Percentiles rank a stretch among this genome's conserved stretches.
Conservation (phyloP, 257 asterid species). For the Solanum etuberosum region DNA sequence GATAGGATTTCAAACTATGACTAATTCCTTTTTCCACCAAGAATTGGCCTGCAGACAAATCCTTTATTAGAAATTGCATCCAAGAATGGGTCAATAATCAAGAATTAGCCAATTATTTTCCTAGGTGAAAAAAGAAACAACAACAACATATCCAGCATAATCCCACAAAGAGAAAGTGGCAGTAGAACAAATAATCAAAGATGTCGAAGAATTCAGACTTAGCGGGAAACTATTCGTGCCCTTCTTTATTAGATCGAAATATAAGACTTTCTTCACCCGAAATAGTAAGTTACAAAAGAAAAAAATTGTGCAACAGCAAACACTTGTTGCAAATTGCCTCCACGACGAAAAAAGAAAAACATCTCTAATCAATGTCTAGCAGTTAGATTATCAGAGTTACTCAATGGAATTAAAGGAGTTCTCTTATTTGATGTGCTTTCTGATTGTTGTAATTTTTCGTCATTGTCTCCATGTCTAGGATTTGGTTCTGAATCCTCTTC, state of each 20-base stretch:
- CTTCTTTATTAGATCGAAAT: background rate
- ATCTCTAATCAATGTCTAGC: constrained; percentile 23
- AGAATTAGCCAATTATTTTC: background rate
- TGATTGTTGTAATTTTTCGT: constrained; percentile 15
- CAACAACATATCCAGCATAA: background rate
- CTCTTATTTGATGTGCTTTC: constrained; percentile 30
- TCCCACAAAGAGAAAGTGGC: background rate
- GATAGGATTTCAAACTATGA: background rate
- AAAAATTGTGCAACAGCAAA: background rate
- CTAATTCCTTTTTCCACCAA: background rate
- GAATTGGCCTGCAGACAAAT: background rate
- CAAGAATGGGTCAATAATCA: background rate
- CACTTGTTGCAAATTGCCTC: background rate
- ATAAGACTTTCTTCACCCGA: background rate
- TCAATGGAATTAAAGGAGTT: constrained; percentile 36
- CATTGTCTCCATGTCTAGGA: constrained; percentile 18
- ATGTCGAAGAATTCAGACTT: background rate
- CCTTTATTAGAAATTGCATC: background rate
- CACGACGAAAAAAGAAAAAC: background rate
- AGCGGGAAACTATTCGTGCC: background rate
- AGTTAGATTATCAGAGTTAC: constrained; percentile 30
- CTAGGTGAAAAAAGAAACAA: background rate
- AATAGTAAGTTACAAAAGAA: background rate
- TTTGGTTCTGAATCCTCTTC: constrained; percentile 22
- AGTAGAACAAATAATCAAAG: background rate